These are phyloP conservation scores for Stachybotrys chlorohalonatus DNA, from an alignment of 2,329 filamentous ascomycete genomes.

Conservation along the genomic window DNA sequence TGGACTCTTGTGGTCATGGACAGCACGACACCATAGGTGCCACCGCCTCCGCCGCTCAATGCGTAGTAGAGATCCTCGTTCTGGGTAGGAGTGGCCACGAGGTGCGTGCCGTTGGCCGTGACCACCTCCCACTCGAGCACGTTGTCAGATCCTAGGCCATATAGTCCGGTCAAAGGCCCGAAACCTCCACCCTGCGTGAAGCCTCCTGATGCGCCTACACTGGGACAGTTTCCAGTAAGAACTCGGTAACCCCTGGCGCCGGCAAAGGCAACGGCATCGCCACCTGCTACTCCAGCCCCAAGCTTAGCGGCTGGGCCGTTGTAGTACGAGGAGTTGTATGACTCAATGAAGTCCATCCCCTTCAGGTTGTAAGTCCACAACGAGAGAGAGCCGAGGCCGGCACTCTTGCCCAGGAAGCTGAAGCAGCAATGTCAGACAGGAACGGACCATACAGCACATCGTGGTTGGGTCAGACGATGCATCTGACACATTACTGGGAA, in stretches of 20 bases:
- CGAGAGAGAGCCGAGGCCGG: conserved; percentile 23
- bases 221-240: conserved; percentile 37
- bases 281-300: not conserved
- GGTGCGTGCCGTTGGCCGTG: conserved; percentile 28
- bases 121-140: conserved; percentile 40
- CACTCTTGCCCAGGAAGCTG: conserved; percentile 21
- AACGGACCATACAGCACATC: not conserved
- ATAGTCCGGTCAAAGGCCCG: conserved; percentile 30
- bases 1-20: conserved; percentile 39
- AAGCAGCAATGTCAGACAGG: not conserved
- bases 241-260: conserved; percentile 24
- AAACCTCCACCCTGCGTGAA: conserved; percentile 49
- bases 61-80: conserved; percentile 49
- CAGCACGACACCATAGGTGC: conserved; percentile 42
- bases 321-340: conserved; percentile 22
- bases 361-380: conserved; percentile 33
- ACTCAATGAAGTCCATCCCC: conserved; percentile 6
- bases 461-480: not conserved
- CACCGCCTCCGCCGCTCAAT: conserved; percentile 39
- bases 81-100: conserved; percentile 30
- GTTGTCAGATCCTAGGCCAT: conserved; percentile 45
- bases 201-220: conserved; percentile 44
- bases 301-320: conserved; percentile 27
- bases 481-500: not conserved
- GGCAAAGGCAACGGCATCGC: not conserved